A percentile compares a stretch with the other conserved stretches of the same genome.
Evolutionary conservation across 495 filamentous ascomycete genomes (phyloP).

Genomic region (Penicillium cataractarum): DNA sequence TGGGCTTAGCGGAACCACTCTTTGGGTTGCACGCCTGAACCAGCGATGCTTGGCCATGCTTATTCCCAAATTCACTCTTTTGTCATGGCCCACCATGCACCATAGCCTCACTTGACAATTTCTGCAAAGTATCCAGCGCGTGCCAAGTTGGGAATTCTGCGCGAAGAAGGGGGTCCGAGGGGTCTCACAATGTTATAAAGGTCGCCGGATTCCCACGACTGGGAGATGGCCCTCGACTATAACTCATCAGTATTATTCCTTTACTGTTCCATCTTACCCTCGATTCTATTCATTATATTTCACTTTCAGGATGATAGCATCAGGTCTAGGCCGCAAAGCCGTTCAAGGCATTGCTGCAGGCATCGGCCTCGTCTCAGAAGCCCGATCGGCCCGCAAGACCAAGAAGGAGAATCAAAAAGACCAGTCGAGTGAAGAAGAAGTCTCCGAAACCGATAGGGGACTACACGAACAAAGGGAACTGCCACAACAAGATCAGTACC

Average conservation of each 20-base stretch:
- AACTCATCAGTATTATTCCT: background rate
- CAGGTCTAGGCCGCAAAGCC: conserved; percentile 14
- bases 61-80: background rate
- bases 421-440: conserved; percentile 13
- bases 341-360: conserved; percentile 37
- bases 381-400: conserved; percentile 39
- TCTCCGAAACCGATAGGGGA: conserved; percentile 9
- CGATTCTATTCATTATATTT: too few species aligned
- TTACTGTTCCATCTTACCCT: too few species aligned
- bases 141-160: background rate
- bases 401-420: conserved; percentile 28
- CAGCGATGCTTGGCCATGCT: background rate
- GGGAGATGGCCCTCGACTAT: background rate
- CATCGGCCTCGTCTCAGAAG: conserved; percentile 54
- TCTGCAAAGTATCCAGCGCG: background rate
- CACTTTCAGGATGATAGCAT: background rate
- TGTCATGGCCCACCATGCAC: background rate
- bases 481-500: too few species aligned
- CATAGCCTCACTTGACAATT: background rate
- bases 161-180: background rate
- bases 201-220: background rate
- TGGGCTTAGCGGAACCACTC: background rate
- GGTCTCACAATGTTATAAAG: background rate
- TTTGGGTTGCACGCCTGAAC: background rate
- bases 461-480: conserved; percentile 14